Evolutionary conservation across 148 eudicot species (phyloP).

Genomic region (Spergularia bocconei): DNA sequence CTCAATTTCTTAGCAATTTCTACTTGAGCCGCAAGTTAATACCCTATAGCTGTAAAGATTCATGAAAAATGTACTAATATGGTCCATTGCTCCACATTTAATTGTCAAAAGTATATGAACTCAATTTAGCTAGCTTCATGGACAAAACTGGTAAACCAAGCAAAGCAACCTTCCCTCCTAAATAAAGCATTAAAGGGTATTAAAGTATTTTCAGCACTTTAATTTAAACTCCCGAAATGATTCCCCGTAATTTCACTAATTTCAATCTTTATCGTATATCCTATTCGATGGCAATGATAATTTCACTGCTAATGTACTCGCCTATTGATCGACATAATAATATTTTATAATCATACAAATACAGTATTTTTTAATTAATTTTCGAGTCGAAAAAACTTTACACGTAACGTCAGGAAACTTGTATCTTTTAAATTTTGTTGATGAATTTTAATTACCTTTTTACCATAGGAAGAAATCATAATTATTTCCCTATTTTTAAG

Average conservation of each 20-base stretch:
- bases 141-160: slow-evolving; percentile 25
- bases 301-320: no score
- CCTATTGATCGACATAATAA: no score
- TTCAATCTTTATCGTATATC: no score
- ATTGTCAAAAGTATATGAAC: slow-evolving; percentile 5
- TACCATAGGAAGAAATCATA: no score
- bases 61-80: background rate
- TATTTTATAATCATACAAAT: no score
- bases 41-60: slow-evolving; percentile 21
- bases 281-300: no score
- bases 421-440: no score
- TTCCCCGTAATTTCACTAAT: no score
- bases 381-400: no score
- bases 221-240: background rate
- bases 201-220: slow-evolving; percentile 7
- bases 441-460: no score
- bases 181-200: slow-evolving; percentile 7
- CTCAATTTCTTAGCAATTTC: background rate
- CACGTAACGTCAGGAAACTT: no score
- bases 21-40: slow-evolving; percentile 26
- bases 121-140: background rate
- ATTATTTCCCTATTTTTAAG: background rate
- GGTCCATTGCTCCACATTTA: slow-evolving; percentile 21
- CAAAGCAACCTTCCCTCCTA: slow-evolving; percentile 9
- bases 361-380: no score